Percentiles rank a stretch among this genome's conserved stretches.
These are phyloP conservation scores for Septoria petroselini DNA, from an alignment of 2,329 filamentous ascomycete genomes.

Conservation along the genomic window DNA sequence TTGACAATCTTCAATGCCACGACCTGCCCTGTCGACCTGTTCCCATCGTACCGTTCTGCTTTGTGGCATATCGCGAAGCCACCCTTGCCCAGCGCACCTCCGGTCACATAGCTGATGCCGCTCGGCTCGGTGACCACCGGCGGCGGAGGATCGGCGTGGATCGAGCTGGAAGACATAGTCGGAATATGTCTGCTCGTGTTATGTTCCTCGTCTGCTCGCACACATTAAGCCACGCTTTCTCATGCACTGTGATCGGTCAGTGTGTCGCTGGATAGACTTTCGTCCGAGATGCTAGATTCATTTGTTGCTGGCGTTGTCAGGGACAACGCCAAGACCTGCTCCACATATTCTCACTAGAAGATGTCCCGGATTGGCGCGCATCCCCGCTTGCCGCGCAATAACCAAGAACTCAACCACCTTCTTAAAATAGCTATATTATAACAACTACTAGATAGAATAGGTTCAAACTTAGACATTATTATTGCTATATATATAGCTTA, in stretches of 20 bases:
- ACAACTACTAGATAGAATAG: too few relatives aligned
- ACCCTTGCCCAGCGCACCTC: slow-evolving; percentile 72
- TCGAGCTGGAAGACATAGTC: slow-evolving; percentile 36
- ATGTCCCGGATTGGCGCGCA: not conserved
- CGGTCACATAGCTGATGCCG: slow-evolving; percentile 70
- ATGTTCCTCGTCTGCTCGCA: slow-evolving; percentile 13
- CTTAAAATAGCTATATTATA: too few relatives aligned
- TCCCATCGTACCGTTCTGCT: slow-evolving; percentile 59
- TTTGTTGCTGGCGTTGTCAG: not conserved
- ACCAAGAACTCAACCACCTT: too few relatives aligned
- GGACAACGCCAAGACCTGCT: not conserved
- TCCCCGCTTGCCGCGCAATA: too few relatives aligned
- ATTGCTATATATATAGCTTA: too few relatives aligned
- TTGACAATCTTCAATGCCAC: slow-evolving; percentile 81
- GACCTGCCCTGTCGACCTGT: slow-evolving; percentile 58
- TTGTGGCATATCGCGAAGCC: slow-evolving; percentile 81
- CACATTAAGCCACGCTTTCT: slow-evolving; percentile 11
- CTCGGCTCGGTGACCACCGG: slow-evolving; percentile 64
- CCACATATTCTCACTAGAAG: not conserved
- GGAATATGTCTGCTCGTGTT: slow-evolving; percentile 16
- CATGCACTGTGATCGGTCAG: not conserved
- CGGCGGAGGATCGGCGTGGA: slow-evolving; percentile 52
- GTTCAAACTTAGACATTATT: too few relatives aligned
- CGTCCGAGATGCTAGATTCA: not conserved
- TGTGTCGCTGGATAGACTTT: slow-evolving; percentile 4